A percentile compares a stretch with the other conserved stretches of the same genome.
Evolutionary conservation across 805 yeast genomes (phyloP).

Genomic region (Lachancea cidri): DNA sequence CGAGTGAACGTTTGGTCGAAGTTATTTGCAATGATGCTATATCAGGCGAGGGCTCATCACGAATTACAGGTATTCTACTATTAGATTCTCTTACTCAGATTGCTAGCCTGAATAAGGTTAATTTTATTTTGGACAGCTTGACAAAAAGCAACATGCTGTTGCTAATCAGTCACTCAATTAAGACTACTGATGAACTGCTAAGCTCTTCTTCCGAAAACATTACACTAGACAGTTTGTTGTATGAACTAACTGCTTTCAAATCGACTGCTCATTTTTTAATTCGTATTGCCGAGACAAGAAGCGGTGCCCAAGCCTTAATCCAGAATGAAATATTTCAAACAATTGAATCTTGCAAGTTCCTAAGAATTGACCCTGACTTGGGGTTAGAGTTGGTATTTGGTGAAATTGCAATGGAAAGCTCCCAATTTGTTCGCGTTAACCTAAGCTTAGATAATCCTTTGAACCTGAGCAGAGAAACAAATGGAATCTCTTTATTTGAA

Average conservation of each 20-base stretch:
- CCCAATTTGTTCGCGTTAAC: constrained; percentile 38
- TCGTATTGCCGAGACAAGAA: constrained; percentile 68
- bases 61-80: constrained; percentile 71
- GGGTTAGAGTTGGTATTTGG: constrained; percentile 54
- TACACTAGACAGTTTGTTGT: constrained; percentile 50
- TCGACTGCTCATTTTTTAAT: constrained; percentile 63
- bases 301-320: constrained; percentile 71
- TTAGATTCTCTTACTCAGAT: constrained; percentile 62
- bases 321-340: constrained; percentile 68
- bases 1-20: constrained; percentile 60
- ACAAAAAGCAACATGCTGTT: constrained; percentile 61
- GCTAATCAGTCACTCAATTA: constrained; percentile 60
- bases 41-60: constrained; percentile 68
- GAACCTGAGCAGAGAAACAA: constrained; percentile 24
- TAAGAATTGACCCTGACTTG: constrained; percentile 71
- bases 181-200: constrained; percentile 63
- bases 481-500: constrained; percentile 54
- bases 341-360: constrained; percentile 50
- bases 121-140: constrained; percentile 55
- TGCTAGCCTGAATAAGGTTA: constrained; percentile 45
- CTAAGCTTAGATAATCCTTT: constrained; percentile 51
- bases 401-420: constrained; percentile 28
- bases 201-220: constrained; percentile 34
- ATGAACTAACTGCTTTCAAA: constrained; percentile 74
- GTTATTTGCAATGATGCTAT: constrained; percentile 73